Evolutionary conservation across 768 basidiomycete species (phyloP).

Genomic region (Auricularia sp.): DNA sequence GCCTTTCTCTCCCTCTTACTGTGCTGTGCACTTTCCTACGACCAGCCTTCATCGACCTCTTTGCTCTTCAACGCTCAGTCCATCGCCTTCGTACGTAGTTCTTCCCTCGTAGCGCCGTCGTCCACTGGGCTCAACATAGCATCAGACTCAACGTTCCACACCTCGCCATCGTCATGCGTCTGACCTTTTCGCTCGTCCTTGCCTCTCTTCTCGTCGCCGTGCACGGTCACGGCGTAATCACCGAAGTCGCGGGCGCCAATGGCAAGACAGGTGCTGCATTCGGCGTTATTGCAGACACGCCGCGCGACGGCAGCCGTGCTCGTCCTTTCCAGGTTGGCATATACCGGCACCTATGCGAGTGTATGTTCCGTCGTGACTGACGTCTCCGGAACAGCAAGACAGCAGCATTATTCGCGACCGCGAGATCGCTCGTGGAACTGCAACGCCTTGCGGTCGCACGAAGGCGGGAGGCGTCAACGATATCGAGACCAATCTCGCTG

Average conservation of each 20-base stretch:
- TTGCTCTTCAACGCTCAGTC: not conserved
- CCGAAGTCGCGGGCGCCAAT: constrained; percentile 18
- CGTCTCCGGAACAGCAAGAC: constrained; percentile 7
- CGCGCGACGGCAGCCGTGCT: constrained; percentile 18
- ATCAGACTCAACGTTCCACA: not conserved
- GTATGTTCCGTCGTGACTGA: not conserved
- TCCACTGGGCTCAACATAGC: not conserved
- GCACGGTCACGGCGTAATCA: constrained; percentile 19
- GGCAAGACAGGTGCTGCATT: constrained; percentile 18
- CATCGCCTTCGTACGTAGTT: not conserved
- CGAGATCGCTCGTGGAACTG: constrained; percentile 9
- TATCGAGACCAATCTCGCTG: constrained; percentile 12
- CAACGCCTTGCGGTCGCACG: constrained; percentile 19
- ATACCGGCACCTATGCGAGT: not conserved
- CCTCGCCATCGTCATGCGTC: not conserved
- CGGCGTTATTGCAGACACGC: constrained; percentile 15
- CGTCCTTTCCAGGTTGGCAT: constrained; percentile 18
- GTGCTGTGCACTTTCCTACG: not conserved
- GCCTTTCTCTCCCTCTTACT: not conserved
- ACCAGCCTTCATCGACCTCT: not conserved
- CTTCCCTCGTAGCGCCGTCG: not conserved
- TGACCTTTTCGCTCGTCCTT: not conserved
- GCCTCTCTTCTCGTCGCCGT: not conserved
- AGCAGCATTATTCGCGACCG: constrained; percentile 10
- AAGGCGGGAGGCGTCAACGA: constrained; percentile 17